A percentile compares a stretch with the other conserved stretches of the same genome.
These are phyloP conservation scores for Curvularia sp. DNA, from an alignment of 2,329 filamentous ascomycete genomes.

Conservation along the genomic window DNA sequence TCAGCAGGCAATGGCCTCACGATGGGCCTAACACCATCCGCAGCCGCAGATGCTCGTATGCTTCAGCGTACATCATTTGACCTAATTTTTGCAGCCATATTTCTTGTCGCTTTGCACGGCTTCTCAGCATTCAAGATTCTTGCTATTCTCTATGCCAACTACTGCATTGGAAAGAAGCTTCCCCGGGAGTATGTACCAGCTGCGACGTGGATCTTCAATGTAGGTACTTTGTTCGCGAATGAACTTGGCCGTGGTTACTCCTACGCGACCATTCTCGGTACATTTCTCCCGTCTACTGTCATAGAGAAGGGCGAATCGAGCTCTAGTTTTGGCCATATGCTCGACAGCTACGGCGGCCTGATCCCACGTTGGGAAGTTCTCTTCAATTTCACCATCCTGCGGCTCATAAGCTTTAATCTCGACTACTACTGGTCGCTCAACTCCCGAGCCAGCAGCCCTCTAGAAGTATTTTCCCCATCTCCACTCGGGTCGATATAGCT, in stretches of 20 bases:
- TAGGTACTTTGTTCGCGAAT: conserved; percentile 85
- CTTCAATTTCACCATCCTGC: conserved; percentile 93
- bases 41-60: conserved; percentile 60
- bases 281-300: conserved; percentile 54
- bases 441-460: conserved; percentile 64
- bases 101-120: conserved; percentile 81
- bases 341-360: conserved; percentile 84
- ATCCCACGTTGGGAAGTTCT: conserved; percentile 93
- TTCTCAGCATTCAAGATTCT: conserved; percentile 85
- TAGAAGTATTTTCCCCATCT: conserved; percentile 74
- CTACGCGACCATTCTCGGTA: conserved; percentile 67
- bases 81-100: conserved; percentile 78
- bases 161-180: conserved; percentile 74
- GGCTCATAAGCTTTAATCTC: conserved; percentile 94
- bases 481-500: conserved; percentile 52
- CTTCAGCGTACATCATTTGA: conserved; percentile 82
- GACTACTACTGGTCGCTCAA: conserved; percentile 94
- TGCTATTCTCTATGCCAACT: conserved; percentile 81
- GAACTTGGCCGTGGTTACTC: conserved; percentile 82
- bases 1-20: conserved; percentile 44
- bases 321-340: conserved; percentile 69
- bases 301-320: conserved; percentile 54
- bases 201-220: conserved; percentile 89
- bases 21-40: conserved; percentile 54
- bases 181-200: conserved; percentile 74